Conservation (phyloP, 805 yeast genomes). For the Nakazawaea ernobii region DNA sequence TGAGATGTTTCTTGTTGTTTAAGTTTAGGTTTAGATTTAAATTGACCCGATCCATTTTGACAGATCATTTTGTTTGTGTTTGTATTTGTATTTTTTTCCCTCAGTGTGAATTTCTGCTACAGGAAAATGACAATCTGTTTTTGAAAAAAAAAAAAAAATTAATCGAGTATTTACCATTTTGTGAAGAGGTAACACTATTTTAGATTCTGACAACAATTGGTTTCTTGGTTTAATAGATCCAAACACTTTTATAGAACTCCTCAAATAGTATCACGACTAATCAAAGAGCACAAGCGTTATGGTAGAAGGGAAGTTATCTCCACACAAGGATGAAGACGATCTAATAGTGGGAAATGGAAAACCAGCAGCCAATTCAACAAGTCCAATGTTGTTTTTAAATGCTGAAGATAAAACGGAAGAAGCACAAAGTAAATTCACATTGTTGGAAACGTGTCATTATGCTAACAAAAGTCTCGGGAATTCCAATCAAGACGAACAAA, state of each 20-base stretch:
- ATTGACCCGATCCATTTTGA: not conserved
- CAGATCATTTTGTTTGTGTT: not conserved
- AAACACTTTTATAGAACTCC: no score
- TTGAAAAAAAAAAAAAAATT: no score
- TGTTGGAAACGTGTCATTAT: conserved; percentile 57
- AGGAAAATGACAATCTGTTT: no score
- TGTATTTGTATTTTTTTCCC: not conserved
- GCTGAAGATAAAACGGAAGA: conserved; percentile 60
- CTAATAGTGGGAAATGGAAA: not conserved
- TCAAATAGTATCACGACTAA: no score
- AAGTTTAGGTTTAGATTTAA: not conserved
- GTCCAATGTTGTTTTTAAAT: conserved; percentile 26
- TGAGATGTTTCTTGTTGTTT: not conserved
- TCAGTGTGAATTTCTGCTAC: no score
- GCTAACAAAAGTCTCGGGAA: conserved; percentile 56
- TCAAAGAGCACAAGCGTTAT: not conserved
- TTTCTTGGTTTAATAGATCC: no score
- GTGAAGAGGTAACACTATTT: no score
- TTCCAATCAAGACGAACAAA: conserved; percentile 66
- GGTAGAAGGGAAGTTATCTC: not conserved
- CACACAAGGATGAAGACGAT: conserved; percentile 1
- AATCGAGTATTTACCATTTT: no score
- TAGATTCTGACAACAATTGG: no score
- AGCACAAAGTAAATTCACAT: conserved; percentile 55
- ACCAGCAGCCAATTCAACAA: not conserved